phyloP scores from a whole-genome alignment of 2,329 filamentous ascomycete genomes.

The Phyllosticta paracitricarpa region DNA sequence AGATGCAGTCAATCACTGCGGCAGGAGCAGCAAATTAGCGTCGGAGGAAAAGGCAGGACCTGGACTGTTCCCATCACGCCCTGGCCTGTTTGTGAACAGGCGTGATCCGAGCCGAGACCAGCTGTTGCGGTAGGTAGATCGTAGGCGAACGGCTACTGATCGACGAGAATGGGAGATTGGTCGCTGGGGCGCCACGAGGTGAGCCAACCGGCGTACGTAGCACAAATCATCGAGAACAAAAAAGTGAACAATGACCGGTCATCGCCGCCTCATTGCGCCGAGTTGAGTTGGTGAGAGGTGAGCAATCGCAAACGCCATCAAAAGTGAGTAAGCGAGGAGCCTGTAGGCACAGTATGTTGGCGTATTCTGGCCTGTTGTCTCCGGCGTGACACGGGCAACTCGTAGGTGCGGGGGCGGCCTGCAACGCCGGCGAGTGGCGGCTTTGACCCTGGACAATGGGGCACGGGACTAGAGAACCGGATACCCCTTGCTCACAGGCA shows the following conservation, averaged over 20 bases:
- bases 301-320: conserved; percentile 3
- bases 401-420: background rate
- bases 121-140: background rate
- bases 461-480: background rate
- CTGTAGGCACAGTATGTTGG: background rate
- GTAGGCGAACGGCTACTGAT: background rate
- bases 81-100: background rate
- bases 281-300: background rate
- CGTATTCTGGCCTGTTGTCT: background rate
- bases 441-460: background rate
- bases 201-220: background rate
- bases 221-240: background rate
- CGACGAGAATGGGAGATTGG: background rate
- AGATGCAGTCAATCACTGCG: background rate
- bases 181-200: background rate
- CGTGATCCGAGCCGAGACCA: background rate
- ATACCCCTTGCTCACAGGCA: conserved; percentile 1
- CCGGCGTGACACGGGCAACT: background rate
- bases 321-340: background rate
- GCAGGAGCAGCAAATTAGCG: background rate
- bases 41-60: background rate
- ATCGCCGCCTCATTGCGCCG: background rate
- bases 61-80: background rate
- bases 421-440: background rate
- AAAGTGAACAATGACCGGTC: background rate